phyloP scores from a whole-genome alignment of 768 basidiomycete species.

The Hydnomerulius pinastri region DNA sequence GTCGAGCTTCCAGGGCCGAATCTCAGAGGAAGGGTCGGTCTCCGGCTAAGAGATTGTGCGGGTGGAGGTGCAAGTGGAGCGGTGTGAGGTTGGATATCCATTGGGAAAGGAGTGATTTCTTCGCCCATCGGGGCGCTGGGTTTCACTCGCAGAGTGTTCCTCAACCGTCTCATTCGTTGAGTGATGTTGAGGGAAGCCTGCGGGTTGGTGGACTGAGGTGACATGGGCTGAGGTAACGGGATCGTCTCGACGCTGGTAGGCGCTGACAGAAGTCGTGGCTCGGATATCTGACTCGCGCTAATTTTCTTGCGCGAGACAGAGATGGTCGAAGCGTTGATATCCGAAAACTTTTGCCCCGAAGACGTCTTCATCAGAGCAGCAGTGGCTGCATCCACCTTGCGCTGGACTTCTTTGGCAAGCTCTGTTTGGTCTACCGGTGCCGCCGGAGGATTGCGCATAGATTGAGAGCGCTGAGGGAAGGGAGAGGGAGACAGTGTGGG shows the following conservation, averaged over 20 bases:
- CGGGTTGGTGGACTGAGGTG: constrained; percentile 37
- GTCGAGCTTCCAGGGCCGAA: constrained; percentile 37
- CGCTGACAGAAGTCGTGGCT: constrained; percentile 64
- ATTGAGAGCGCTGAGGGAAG: constrained; percentile 31
- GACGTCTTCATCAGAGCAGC: constrained; percentile 54
- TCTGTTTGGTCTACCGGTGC: constrained; percentile 51
- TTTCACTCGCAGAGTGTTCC: constrained; percentile 65
- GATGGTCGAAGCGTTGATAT: constrained; percentile 42
- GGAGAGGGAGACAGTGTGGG: constrained; percentile 16
- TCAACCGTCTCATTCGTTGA: constrained; percentile 70
- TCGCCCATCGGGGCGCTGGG: constrained; percentile 52
- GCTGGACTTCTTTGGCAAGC: constrained; percentile 65
- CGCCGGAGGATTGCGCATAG: constrained; percentile 41
- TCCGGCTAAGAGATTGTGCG: constrained; percentile 40
- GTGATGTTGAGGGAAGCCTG: constrained; percentile 55
- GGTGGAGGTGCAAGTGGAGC: constrained; percentile 17
- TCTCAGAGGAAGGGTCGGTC: constrained; percentile 53
- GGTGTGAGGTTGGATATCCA: constrained; percentile 43
- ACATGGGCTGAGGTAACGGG: constrained; percentile 45
- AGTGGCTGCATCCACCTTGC: constrained; percentile 68
- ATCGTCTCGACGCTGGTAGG: constrained; percentile 69
- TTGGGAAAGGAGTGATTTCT: constrained; percentile 44
- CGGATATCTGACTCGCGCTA: constrained; percentile 64
- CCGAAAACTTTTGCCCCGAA: constrained; percentile 43
- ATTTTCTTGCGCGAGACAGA: constrained; percentile 56